phyloP scores from a whole-genome alignment of 2,329 filamentous ascomycete genomes.

The Monosporascus sp. region DNA sequence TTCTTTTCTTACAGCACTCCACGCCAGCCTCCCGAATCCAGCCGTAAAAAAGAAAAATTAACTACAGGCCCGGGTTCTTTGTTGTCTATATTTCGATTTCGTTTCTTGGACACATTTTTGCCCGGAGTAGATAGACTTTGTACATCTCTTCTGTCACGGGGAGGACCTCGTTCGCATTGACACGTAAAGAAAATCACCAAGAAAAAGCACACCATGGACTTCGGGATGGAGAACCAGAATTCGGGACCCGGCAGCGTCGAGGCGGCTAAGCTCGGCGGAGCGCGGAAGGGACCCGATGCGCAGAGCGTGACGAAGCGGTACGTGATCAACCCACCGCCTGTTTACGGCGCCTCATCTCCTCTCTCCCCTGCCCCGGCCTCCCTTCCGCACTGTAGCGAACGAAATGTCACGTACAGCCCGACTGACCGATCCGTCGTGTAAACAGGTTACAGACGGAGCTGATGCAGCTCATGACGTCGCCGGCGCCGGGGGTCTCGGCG shows the following conservation, averaged over 20 bases:
- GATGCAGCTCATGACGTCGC: constrained; percentile 96
- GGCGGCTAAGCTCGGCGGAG: constrained; percentile 54
- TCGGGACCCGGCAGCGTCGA: constrained; percentile 57
- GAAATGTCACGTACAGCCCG: not conserved
- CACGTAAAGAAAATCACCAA: not conserved
- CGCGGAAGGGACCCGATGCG: constrained; percentile 56
- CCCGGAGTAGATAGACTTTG: not conserved
- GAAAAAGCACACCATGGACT: constrained; percentile 38
- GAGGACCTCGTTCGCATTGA: not conserved
- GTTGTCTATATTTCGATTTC: not conserved
- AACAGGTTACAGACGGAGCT: constrained; percentile 88
- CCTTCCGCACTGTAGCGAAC: not conserved
- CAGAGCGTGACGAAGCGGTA: constrained; percentile 78
- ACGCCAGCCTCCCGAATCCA: not conserved
- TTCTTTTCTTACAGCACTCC: not conserved
- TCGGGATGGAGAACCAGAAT: constrained; percentile 59
- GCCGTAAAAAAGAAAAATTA: not conserved
- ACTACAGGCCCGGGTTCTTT: not conserved
- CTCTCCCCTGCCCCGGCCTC: not conserved
- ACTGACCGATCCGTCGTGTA: not conserved
- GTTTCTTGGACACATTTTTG: not conserved
- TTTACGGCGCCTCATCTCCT: not conserved
- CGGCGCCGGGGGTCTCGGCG: constrained; percentile 87
- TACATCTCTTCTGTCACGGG: not conserved
- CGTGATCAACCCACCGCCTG: constrained; percentile 7